Evolutionary conservation across 495 filamentous ascomycete genomes (phyloP).

Genomic region (Recurvomyces mirabilis): DNA sequence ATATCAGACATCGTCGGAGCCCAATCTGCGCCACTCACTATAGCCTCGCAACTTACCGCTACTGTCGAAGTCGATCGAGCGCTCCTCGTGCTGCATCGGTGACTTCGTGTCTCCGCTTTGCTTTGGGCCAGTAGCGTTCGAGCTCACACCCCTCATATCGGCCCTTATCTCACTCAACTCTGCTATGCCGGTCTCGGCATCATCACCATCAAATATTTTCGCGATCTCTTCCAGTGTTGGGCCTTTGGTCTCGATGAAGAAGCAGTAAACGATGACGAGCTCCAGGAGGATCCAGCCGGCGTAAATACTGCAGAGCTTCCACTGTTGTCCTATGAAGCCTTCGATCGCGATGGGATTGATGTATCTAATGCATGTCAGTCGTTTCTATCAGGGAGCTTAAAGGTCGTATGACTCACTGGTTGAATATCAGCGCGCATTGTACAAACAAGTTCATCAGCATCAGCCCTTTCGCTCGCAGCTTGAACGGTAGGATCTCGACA

Average conservation of each 20-base stretch:
- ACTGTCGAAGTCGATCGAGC: too few species aligned
- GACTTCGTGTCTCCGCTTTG: too few species aligned
- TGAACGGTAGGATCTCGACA: constrained; percentile 56
- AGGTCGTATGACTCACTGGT: constrained; percentile 29
- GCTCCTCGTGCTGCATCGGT: too few species aligned
- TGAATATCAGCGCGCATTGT: constrained; percentile 41
- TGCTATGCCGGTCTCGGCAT: constrained; percentile 19
- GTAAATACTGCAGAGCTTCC: constrained; percentile 56
- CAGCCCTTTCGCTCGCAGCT: constrained; percentile 58
- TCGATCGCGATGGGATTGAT: constrained; percentile 4
- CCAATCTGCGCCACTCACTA: too few species aligned
- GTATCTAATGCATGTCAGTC: background rate
- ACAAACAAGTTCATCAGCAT: constrained; percentile 31
- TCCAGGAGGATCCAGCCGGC: constrained; percentile 35
- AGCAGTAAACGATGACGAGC: constrained; percentile 19
- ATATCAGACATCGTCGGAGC: too few species aligned
- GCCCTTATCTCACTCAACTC: constrained; percentile 2
- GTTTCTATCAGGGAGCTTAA: background rate
- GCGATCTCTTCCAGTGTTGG: constrained; percentile 58
- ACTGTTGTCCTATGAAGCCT: constrained; percentile 36
- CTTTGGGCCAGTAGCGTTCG: too few species aligned
- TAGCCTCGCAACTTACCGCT: too few species aligned
- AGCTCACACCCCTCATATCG: background rate
- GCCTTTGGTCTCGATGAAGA: constrained; percentile 25
- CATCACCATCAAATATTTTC: constrained; percentile 47